These are phyloP conservation scores for Nicotiana paniculata DNA, from an alignment of 257 asterid genomes.

Conservation along the genomic window DNA sequence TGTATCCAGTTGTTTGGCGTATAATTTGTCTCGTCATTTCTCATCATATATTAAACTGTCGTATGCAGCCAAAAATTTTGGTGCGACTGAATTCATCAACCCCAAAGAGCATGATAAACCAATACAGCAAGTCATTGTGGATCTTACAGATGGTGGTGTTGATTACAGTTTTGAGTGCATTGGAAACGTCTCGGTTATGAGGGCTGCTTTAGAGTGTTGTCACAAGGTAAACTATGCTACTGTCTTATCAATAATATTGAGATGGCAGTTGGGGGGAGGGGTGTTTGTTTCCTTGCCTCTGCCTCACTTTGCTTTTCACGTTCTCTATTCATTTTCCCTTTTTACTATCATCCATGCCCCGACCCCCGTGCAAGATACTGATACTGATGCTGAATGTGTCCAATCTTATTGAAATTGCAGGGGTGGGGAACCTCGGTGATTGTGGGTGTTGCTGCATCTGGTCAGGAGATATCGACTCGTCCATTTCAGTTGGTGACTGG, in stretches of 20 bases:
- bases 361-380: no score
- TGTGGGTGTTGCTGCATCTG: slow-evolving; percentile 99
- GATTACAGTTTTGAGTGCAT: slow-evolving; percentile 98
- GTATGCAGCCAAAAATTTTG: slow-evolving; percentile 71
- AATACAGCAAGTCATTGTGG: slow-evolving; percentile 88
- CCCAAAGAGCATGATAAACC: slow-evolving; percentile 95
- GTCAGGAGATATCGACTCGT: slow-evolving; percentile 95
- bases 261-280: neutral
- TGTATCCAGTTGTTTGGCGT: neutral
- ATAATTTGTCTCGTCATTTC: neutral
- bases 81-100: slow-evolving; percentile 90
- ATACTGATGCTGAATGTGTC: neutral
- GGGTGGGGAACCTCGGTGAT: slow-evolving; percentile 99
- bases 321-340: no score
- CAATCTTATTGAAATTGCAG: slow-evolving; percentile 28
- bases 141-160: slow-evolving; percentile 92
- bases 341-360: no score
- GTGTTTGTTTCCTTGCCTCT: neutral
- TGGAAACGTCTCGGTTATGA: slow-evolving; percentile 85
- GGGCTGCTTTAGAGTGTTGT: slow-evolving; percentile 97
- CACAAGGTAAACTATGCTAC: slow-evolving; percentile 59
- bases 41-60: neutral
- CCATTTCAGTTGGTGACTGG: slow-evolving; percentile 99
- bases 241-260: neutral
- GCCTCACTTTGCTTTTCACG: neutral